phyloP scores from a whole-genome alignment of 805 yeast species.

The Babjeviella inositovora region DNA sequence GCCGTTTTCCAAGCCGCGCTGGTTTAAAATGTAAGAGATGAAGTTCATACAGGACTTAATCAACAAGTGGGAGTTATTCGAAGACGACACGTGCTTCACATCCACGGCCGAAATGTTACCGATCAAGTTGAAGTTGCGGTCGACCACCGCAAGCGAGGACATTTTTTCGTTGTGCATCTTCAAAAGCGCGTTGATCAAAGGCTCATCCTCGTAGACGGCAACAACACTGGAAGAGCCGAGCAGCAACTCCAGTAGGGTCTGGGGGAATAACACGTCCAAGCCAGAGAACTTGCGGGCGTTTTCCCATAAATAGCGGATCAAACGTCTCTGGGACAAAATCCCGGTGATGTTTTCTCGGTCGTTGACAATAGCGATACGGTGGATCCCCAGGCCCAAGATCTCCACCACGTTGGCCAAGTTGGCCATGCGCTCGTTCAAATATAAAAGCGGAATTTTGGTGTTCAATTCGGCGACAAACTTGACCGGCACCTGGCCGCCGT shows the following conservation, averaged over 20 bases:
- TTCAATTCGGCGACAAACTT: constrained; percentile 72
- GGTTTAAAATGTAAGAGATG: constrained; percentile 69
- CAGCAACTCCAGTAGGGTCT: constrained; percentile 52
- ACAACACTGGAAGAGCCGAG: constrained; percentile 64
- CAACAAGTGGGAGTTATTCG: constrained; percentile 73
- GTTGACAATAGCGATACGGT: constrained; percentile 72
- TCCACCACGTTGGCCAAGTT: constrained; percentile 65
- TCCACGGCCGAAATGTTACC: constrained; percentile 95
- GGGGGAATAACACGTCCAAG: constrained; percentile 58
- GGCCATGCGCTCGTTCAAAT: constrained; percentile 48
- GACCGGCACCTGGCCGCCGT: constrained; percentile 85
- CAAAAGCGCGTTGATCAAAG: constrained; percentile 71
- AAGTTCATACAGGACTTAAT: constrained; percentile 79
- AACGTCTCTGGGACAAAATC: constrained; percentile 78
- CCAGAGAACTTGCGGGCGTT: constrained; percentile 77
- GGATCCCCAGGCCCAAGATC: constrained; percentile 88
- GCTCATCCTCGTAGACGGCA: constrained; percentile 75
- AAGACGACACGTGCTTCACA: constrained; percentile 73
- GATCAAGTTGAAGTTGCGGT: constrained; percentile 52
- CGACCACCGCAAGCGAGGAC: constrained; percentile 87
- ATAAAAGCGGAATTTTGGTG: constrained; percentile 78
- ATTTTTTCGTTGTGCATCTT: constrained; percentile 77
- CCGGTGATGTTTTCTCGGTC: constrained; percentile 48
- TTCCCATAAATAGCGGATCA: constrained; percentile 79
- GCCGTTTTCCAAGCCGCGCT: constrained; percentile 85